Base-by-base conservation (phyloP, 2,329 filamentous ascomycete species). In the Fusarium albidum region DNA sequence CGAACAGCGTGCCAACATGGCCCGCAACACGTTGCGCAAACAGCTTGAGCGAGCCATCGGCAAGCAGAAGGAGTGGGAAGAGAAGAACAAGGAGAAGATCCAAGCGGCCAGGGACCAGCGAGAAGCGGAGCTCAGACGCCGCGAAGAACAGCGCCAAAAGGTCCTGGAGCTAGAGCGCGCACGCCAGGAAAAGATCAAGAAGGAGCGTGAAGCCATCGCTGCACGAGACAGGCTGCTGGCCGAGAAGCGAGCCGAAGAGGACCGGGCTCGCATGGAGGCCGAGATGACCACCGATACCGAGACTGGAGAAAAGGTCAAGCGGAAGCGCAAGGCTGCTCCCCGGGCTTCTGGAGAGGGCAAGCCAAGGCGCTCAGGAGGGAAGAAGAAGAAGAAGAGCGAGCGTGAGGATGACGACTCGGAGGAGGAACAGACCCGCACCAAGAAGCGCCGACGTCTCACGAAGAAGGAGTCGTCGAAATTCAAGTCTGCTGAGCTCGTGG, bases 1-100 rank as follows among this genome's bases (percentile, higher is more conserved):
- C 29, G 94, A 98, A 72, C 91, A 96, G 75, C 92, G 96, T 69
- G 94, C 95, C 35, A 96, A 91, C 79, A 99, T 99, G 95, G 93
- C 92, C 61, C 88, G 90, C 55, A 96, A 97, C 71, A 99, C 96
- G 1, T 91, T 96, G 77, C 89, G 91, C 61, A 92, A 91, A 67
- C 94, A 99, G 72, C 84, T 99, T 11, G 91, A 96, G 68, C 87
- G 92, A 66, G 89, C 91, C 5, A 85, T 94, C 40, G 87, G 91
- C 61, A 89, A 85, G 63, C 95, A 99, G 72, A 88, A 85, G 58
- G 91, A 96, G 59, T 98, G 96, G 73, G 95, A 99, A 72, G 89
- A 92, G 66, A 92, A 91, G 78, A 97, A 98, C 71, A 91, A 92
- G 29, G 86, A 90, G 66, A 96, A 95, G 73, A 84, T 98, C 4